These are phyloP conservation scores for Aegilops speltoides DNA, from an alignment of 176 grass and related monocot species.

Conservation along the genomic window DNA sequence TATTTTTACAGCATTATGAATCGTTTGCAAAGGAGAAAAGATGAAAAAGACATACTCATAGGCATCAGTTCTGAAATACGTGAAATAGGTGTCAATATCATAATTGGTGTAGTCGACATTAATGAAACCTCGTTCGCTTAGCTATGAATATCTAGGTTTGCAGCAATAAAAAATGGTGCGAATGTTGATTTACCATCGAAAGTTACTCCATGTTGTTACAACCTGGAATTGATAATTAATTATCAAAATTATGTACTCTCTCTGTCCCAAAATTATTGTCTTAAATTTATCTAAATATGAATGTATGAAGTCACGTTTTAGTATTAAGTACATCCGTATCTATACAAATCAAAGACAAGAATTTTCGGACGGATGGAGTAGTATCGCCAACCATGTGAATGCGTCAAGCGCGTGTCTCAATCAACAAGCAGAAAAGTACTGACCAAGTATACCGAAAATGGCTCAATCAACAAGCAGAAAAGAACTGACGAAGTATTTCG, in stretches of 20 bases:
- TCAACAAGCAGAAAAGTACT: neutral
- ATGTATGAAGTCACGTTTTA: too few relatives aligned
- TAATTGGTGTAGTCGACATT: neutral
- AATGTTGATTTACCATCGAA: neutral
- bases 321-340: too few relatives aligned
- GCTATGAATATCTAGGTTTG: neutral
- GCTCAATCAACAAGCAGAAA: neutral
- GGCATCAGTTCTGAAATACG: neutral
- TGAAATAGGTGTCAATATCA: neutral
- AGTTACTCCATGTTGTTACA: too few relatives aligned
- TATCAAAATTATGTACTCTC: neutral
- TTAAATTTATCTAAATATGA: too few relatives aligned
- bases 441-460: neutral
- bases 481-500: neutral
- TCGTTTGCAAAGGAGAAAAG: neutral
- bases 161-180: neutral
- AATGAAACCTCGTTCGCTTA: neutral
- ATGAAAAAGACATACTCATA: neutral
- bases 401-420: neutral
- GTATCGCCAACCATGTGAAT: neutral
- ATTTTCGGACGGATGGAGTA: too few relatives aligned
- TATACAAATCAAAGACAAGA: too few relatives aligned
- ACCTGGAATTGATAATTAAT: too few relatives aligned
- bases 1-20: neutral
- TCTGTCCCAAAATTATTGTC: too few relatives aligned